Evolutionary conservation across 176 grass and related monocot species (phyloP).

Genomic region (Poa annua): DNA sequence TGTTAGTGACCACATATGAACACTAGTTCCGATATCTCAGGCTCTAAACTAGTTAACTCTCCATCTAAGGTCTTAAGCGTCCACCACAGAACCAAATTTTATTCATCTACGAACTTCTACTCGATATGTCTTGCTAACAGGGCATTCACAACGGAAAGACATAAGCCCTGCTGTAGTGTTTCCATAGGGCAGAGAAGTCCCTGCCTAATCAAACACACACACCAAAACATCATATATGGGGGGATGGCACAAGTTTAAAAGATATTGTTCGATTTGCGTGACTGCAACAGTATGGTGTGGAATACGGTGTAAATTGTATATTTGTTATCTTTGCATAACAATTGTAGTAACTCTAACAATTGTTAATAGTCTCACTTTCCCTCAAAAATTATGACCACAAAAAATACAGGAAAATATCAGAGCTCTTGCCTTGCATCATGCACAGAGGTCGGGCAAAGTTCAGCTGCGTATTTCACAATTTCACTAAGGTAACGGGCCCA

Average conservation of each 20-base stretch:
- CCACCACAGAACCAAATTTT: constrained; percentile 17
- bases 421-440: constrained; percentile 85
- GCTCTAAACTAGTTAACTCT: constrained; percentile 34
- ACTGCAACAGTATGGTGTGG: not conserved
- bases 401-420: constrained; percentile 9
- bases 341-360: not conserved
- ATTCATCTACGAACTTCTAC: constrained; percentile 18
- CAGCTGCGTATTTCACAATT: constrained; percentile 89
- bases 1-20: not conserved
- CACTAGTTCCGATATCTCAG: constrained; percentile 5
- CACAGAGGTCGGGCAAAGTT: constrained; percentile 89
- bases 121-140: constrained; percentile 20
- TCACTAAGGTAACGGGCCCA: constrained; percentile 98
- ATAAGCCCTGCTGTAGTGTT: not conserved
- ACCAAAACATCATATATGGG: too few relatives aligned
- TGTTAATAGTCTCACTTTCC: not conserved
- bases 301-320: not conserved
- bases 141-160: not conserved
- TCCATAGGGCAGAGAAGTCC: constrained; percentile 4
- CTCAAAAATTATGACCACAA: constrained; percentile 4
- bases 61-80: constrained; percentile 17
- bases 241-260: not conserved
- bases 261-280: not conserved
- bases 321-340: not conserved
- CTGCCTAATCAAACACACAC: too few relatives aligned